Percentiles rank a stretch among this genome's conserved stretches.
phyloP scores from a whole-genome alignment of 495 filamentous ascomycete genomes.

The Cercophora newfieldiana region DNA sequence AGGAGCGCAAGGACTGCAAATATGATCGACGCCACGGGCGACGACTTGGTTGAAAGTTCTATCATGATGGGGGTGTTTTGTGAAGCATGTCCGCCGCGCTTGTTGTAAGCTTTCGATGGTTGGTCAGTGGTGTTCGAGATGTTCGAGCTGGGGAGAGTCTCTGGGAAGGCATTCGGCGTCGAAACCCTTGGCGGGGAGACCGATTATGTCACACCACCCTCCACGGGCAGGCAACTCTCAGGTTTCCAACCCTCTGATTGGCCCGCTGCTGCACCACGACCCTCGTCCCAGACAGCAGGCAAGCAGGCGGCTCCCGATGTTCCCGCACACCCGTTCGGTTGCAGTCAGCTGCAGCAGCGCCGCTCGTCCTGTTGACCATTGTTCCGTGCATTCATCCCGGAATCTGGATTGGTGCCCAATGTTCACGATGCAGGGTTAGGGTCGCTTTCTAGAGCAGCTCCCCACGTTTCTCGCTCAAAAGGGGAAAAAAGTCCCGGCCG shows the following conservation, averaged over 20 bases:
- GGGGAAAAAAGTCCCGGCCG: slow-evolving; percentile 25
- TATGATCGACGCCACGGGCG: slow-evolving; percentile 43
- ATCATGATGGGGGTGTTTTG: slow-evolving; percentile 24
- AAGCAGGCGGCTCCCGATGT: neutral
- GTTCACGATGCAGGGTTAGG: slow-evolving; percentile 18
- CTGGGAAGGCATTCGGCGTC: neutral
- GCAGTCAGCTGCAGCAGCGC: neutral
- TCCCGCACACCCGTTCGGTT: neutral
- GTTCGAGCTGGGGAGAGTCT: neutral
- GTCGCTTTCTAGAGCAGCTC: slow-evolving; percentile 7
- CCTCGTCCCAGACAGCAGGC: neutral
- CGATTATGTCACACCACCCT: slow-evolving; percentile 21
- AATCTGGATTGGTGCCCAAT: neutral
- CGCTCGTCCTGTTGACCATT: neutral
- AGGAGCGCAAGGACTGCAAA: slow-evolving; percentile 72
- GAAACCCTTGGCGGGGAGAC: slow-evolving; percentile 3
- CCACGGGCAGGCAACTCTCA: slow-evolving; percentile 1
- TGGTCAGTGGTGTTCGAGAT: slow-evolving; percentile 1
- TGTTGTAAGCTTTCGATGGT: neutral
- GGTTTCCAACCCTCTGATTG: neutral
- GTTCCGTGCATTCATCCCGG: neutral
- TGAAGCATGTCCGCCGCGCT: slow-evolving; percentile 18
- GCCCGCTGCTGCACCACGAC: neutral
- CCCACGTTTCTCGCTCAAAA: slow-evolving; percentile 17
- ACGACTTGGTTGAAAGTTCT: slow-evolving; percentile 17